Percentiles rank a stretch among this genome's conserved stretches.
phyloP scores from a whole-genome alignment of 768 basidiomycete species.

The Leccinum rimulosum region DNA sequence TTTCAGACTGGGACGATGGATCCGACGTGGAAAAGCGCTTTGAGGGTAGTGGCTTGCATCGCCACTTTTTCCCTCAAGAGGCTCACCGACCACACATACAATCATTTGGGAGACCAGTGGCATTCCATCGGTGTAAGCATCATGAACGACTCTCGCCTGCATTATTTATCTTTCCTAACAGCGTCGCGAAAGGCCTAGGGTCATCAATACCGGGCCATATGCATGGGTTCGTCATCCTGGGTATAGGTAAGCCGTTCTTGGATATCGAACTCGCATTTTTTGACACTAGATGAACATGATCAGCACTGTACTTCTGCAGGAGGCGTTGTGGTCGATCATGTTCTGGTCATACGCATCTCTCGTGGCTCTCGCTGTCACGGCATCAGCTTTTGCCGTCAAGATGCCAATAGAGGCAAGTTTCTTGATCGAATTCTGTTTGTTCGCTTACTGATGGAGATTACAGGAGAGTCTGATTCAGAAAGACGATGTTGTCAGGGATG shows the following conservation, averaged over 20 bases:
- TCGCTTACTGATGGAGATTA: background rate
- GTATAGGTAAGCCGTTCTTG: slow-evolving; percentile 22
- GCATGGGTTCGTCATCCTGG: slow-evolving; percentile 34
- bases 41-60: slow-evolving; percentile 22
- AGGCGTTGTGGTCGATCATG: slow-evolving; percentile 23
- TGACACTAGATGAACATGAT: background rate
- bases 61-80: slow-evolving; percentile 6
- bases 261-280: no score
- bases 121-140: slow-evolving; percentile 25
- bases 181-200: slow-evolving; percentile 29
- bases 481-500: slow-evolving; percentile 18
- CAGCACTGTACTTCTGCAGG: slow-evolving; percentile 20
- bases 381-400: slow-evolving; percentile 26
- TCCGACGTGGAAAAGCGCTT: slow-evolving; percentile 6
- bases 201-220: slow-evolving; percentile 35
- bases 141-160: fast-evolving
- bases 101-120: slow-evolving; percentile 28
- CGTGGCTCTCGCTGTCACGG: slow-evolving; percentile 15
- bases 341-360: slow-evolving; percentile 33
- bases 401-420: slow-evolving; percentile 32
- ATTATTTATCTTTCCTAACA: slow-evolving; percentile 7
- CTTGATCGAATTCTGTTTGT: background rate
- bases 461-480: slow-evolving; percentile 30
- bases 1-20: slow-evolving; percentile 12
- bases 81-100: background rate